Base-by-base conservation (phyloP, 768 basidiomycete genomes). In the Podaxis sp. region DNA sequence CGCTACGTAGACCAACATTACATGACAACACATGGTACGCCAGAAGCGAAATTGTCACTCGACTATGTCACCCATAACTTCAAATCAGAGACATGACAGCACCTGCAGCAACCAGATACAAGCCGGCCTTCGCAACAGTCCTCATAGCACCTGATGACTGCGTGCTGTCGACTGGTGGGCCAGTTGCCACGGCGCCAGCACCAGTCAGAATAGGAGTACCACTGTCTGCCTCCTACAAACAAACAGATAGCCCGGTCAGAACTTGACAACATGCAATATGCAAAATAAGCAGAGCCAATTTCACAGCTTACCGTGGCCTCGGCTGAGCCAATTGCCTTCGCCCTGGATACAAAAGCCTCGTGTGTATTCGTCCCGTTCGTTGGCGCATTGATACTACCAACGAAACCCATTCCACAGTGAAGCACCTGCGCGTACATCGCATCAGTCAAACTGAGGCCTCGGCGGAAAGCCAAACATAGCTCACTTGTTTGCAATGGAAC, bases 391-490 rank as follows among this genome's bases (percentile, higher is more conserved):
- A 66, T 66, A 36, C 54, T 58, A n/a, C 65, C 79, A 28, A 82
- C 79, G 79, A 82, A 79, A 23, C 83, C 83, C 62, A 74, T 57
- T n/a, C 78, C 79, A 64, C 83, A 85, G 66, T 85, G 82, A 2
- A 37, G 42, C 9, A 66, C 54, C 68, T 72, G 50, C 32, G 60
- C 14, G 23, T 16, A 37, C 16, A 37, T 32, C 50, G 32, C 37
- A 42, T 61, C 46, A 55, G 16, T 25, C 42, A n/a, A 10, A 2
- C 13, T 6, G 5, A 51, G 21, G 32, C n/a, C 9, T 16, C 1
- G 42, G n/a, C 28, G 23, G 32, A 7, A 52, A 14, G 46, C 35
- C 27, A 40, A 40, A 5, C 44, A 27, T 37, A 32, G 36, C 59
- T 54, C 38, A 73, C 74, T 58, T 73, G 69, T 68, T 83, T 82